Evolutionary conservation across 2,329 filamentous ascomycete species (phyloP).

Genomic region (Fusarium austroafricanum): DNA sequence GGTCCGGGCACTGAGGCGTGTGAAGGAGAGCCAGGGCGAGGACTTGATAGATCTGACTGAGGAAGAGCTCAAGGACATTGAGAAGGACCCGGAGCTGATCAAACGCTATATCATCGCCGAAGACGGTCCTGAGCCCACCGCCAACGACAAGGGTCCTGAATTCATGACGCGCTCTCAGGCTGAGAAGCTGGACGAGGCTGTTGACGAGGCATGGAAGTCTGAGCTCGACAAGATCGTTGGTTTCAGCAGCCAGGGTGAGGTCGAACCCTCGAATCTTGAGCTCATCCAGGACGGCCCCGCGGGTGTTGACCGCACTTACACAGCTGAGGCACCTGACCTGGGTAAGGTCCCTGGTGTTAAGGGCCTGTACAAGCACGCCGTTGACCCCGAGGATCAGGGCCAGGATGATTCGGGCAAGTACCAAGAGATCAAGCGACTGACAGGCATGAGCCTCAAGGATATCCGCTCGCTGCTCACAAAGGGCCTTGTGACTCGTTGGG

Average conservation of each 20-base stretch:
- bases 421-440: conserved; percentile 65
- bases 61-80: conserved; percentile 58
- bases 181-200: conserved; percentile 53
- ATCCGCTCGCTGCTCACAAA: conserved; percentile 73
- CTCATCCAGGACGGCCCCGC: conserved; percentile 54
- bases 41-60: conserved; percentile 62
- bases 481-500: conserved; percentile 76
- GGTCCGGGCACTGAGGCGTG: conserved; percentile 56
- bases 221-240: conserved; percentile 53
- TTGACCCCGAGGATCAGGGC: conserved; percentile 63
- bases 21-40: conserved; percentile 56
- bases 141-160: conserved; percentile 41
- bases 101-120: conserved; percentile 53
- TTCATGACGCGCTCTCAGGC: conserved; percentile 52
- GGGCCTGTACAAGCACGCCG: conserved; percentile 61
- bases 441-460: conserved; percentile 64
- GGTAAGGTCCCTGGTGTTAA: conserved; percentile 66
- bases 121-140: conserved; percentile 43
- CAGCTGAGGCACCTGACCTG: conserved; percentile 61
- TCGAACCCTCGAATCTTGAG: conserved; percentile 52
- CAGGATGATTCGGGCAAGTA: conserved; percentile 64
- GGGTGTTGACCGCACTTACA: conserved; percentile 51
- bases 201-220: conserved; percentile 52
- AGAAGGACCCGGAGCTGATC: conserved; percentile 55
- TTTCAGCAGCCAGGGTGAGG: conserved; percentile 47